These are phyloP conservation scores for Phytophthora melonis DNA, from an alignment of 352 stramenopile species.

Conservation along the genomic window DNA sequence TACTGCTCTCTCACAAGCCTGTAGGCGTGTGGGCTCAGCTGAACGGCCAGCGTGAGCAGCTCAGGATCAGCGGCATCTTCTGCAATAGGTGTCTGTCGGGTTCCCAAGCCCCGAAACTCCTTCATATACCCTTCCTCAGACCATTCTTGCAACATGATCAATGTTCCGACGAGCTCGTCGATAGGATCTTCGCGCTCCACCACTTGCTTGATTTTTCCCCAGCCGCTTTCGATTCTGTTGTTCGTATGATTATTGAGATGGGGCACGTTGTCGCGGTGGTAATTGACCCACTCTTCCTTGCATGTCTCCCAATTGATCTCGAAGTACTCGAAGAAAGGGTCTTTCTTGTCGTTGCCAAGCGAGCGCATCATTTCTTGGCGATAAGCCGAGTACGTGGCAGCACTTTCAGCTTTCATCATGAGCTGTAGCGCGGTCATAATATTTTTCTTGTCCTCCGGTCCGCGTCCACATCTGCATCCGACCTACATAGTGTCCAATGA, in stretches of 20 bases:
- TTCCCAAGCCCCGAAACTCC: constrained; percentile 11
- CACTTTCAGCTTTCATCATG: constrained; percentile 18
- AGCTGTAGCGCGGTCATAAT: constrained; percentile 7
- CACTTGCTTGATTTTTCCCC: background rate
- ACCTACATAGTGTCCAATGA: background rate
- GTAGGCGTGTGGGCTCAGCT: constrained; percentile 18
- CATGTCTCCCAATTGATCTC: constrained; percentile 16
- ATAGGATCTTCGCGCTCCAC: background rate
- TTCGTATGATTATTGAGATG: background rate
- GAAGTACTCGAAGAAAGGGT: constrained; percentile 21
- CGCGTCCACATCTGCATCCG: constrained; percentile 1
- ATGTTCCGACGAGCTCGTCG: background rate
- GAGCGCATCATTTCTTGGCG: background rate
- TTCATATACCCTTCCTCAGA: constrained; percentile 21
- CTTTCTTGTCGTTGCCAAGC: constrained; percentile 11
- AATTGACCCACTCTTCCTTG: constrained; percentile 13
- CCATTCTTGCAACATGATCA: constrained; percentile 30
- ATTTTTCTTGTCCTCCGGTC: background rate
- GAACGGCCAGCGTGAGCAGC: constrained; percentile 8
- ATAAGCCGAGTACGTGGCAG: background rate
- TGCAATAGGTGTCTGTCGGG: constrained; percentile 2
- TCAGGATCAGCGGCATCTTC: constrained; percentile 13
- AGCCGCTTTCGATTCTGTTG: background rate
- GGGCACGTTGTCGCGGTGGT: background rate
- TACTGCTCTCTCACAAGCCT: constrained; percentile 14